Evolutionary conservation across 192 early-diverging fungal genomes (phyloP).

Genomic region (Geosiphon pyriformis): DNA sequence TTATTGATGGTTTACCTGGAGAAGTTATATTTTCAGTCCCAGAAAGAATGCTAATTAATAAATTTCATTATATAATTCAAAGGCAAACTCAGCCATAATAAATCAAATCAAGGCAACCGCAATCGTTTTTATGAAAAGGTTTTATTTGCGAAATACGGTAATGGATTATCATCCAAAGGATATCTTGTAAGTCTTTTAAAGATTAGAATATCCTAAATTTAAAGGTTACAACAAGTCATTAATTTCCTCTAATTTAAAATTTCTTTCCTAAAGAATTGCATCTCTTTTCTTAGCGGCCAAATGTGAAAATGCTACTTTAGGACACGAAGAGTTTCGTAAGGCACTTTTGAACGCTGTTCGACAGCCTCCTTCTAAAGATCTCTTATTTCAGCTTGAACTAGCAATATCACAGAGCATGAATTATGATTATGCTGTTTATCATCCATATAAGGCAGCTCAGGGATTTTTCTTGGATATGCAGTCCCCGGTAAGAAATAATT

Average conservation of each 20-base stretch:
- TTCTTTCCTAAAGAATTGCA: constrained; percentile 56
- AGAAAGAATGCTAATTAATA: background rate
- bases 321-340: constrained; percentile 66
- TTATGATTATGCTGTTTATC: constrained; percentile 70
- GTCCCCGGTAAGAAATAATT: constrained; percentile 17
- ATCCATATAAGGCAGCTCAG: constrained; percentile 63
- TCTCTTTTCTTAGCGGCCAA: constrained; percentile 76
- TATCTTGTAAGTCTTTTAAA: constrained; percentile 47
- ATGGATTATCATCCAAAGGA: constrained; percentile 79
- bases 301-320: constrained; percentile 64
- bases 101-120: constrained; percentile 66
- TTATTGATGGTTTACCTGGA: background rate
- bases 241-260: background rate
- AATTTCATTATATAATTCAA: background rate
- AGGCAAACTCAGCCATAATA: no score
- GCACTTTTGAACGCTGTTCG: constrained; percentile 29
- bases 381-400: constrained; percentile 42
- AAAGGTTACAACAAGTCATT: background rate
- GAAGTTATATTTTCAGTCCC: background rate
- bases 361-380: background rate
- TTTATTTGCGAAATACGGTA: constrained; percentile 71
- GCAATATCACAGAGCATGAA: constrained; percentile 64
- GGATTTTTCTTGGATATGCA: constrained; percentile 75
- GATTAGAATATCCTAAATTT: background rate
- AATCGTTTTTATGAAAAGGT: constrained; percentile 75